These are phyloP conservation scores for Gautieria morchelliformis DNA, from an alignment of 768 basidiomycete species.

Conservation along the genomic window DNA sequence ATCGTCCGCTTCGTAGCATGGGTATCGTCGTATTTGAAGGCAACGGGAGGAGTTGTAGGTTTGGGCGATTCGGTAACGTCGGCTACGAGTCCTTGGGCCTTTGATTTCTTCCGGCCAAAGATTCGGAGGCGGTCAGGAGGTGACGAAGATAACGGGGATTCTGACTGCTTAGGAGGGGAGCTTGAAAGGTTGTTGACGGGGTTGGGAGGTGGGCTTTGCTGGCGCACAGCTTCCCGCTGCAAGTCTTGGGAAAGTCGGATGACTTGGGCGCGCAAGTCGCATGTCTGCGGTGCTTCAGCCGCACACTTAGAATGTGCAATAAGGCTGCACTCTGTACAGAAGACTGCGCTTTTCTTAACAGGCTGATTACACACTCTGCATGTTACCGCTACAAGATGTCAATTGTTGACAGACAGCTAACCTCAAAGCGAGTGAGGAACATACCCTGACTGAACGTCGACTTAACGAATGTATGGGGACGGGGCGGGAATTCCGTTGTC, in stretches of 20 bases:
- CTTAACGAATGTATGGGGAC: conserved; percentile 80
- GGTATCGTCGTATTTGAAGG: conserved; percentile 1
- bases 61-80: background rate
- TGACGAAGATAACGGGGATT: background rate
- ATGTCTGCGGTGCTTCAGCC: conserved; percentile 63
- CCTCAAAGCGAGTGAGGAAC: background rate
- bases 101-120: conserved; percentile 7
- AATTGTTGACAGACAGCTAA: background rate
- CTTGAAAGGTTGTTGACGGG: conserved; percentile 7
- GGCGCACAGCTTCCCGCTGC: background rate
- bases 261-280: conserved; percentile 76
- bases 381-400: conserved; percentile 50
- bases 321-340: conserved; percentile 85
- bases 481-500: conserved; percentile 23
- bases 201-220: conserved; percentile 4
- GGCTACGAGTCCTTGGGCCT: background rate
- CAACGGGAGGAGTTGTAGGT: conserved; percentile 4
- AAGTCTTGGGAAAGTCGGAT: conserved; percentile 9
- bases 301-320: conserved; percentile 79
- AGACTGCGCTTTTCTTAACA: conserved; percentile 79
- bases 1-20: conserved; percentile 10
- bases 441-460: conserved; percentile 87
- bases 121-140: conserved; percentile 1
- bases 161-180: background rate
- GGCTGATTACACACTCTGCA: conserved; percentile 75